Evolutionary conservation across 2,329 filamentous ascomycete species (phyloP).

Genomic region (Didymella segeticola): DNA sequence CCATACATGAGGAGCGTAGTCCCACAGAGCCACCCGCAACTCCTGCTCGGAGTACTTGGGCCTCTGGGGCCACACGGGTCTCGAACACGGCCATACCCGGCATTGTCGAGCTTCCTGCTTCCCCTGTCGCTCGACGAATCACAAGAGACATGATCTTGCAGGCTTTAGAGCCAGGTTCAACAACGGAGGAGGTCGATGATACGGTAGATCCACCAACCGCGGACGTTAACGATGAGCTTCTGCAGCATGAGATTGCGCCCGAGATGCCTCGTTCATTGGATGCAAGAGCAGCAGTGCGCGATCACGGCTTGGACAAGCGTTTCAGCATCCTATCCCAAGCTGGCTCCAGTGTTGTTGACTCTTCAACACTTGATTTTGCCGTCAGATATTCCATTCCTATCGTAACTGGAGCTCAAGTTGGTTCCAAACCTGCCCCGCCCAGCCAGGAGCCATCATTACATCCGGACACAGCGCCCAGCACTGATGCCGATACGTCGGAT

Average conservation of each 20-base stretch:
- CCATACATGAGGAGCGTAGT: constrained; percentile 49
- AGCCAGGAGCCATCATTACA: constrained; percentile 9
- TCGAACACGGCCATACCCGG: constrained; percentile 9
- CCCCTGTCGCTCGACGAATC: constrained; percentile 41
- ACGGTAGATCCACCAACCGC: constrained; percentile 10
- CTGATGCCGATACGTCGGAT: constrained; percentile 43
- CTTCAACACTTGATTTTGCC: constrained; percentile 42
- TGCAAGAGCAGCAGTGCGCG: background rate
- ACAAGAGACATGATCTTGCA: constrained; percentile 42
- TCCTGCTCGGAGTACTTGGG: background rate
- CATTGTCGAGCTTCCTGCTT: constrained; percentile 38
- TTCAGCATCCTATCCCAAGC: constrained; percentile 37
- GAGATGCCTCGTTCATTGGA: background rate
- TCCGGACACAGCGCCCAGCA: constrained; percentile 24
- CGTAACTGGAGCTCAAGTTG: constrained; percentile 21
- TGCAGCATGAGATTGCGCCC: background rate
- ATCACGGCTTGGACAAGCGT: constrained; percentile 16
- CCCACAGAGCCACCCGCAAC: constrained; percentile 13
- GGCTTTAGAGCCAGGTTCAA: constrained; percentile 37
- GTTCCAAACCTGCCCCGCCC: constrained; percentile 11
- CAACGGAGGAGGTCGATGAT: constrained; percentile 29
- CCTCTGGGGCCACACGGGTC: background rate
- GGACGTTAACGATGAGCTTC: background rate
- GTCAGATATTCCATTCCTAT: constrained; percentile 40
- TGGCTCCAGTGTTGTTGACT: constrained; percentile 36